These are phyloP conservation scores for Arthrobotrys sinensis DNA, from an alignment of 2,329 filamentous ascomycete species.

Conservation along the genomic window DNA sequence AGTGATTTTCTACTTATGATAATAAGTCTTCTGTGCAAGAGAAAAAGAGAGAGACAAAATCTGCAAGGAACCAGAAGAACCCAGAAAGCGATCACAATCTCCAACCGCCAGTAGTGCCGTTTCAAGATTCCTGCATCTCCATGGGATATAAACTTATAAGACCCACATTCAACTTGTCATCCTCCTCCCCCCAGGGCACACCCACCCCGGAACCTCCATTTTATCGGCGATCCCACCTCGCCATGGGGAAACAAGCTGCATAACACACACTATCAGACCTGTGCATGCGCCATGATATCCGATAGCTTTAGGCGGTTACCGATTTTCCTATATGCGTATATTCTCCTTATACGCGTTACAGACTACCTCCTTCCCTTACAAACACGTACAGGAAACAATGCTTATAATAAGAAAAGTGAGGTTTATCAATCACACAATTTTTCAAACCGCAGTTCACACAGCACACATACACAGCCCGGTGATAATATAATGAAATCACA, in stretches of 20 bases:
- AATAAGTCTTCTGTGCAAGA: too few relatives aligned
- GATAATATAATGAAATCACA: background rate
- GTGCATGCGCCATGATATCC: slow-evolving; percentile 23
- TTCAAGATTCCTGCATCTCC: slow-evolving; percentile 57
- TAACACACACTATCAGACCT: background rate
- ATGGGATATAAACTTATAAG: slow-evolving; percentile 33
- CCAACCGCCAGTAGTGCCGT: slow-evolving; percentile 36
- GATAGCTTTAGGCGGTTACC: slow-evolving; percentile 31
- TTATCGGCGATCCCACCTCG: slow-evolving; percentile 33
- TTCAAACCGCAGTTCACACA: slow-evolving; percentile 11
- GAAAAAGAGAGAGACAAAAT: background rate
- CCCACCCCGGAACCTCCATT: slow-evolving; percentile 1
- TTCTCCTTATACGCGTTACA: background rate
- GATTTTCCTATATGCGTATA: background rate
- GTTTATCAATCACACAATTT: background rate
- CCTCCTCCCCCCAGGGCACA: slow-evolving; percentile 2
- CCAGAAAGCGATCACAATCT: slow-evolving; percentile 26
- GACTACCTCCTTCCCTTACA: slow-evolving; percentile 2
- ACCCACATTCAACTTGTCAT: slow-evolving; percentile 36
- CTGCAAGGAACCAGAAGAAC: slow-evolving; percentile 1
- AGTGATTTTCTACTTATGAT: too few relatives aligned
- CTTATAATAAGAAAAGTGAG: background rate
- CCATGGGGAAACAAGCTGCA: background rate
- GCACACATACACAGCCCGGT: background rate
- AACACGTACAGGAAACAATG: background rate